These are phyloP conservation scores for Capsicum pubescens DNA, from an alignment of 257 asterid species.

Conservation along the genomic window DNA sequence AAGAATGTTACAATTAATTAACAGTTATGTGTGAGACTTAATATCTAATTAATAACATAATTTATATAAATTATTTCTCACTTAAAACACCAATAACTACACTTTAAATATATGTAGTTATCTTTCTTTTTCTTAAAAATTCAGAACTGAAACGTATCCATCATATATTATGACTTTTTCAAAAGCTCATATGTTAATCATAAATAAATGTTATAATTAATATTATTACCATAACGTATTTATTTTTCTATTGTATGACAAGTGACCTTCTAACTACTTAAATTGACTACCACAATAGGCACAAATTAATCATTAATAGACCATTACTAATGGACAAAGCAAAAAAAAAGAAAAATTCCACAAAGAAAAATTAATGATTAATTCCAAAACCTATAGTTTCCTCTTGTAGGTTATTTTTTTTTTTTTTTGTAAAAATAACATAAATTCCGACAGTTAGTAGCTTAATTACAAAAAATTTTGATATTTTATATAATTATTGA, in stretches of 20 bases:
- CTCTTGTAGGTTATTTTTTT: neutral
- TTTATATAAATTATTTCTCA: neutral
- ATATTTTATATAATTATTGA: too few relatives aligned
- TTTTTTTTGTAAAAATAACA: too few relatives aligned
- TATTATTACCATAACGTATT: neutral
- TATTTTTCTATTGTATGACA: constrained; percentile 21
- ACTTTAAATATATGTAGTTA: neutral
- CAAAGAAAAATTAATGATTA: neutral
- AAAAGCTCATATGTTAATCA: neutral
- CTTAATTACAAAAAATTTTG: too few relatives aligned
- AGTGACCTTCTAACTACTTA: constrained; percentile 38
- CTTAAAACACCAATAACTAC: neutral
- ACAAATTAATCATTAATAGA: constrained; percentile 22
- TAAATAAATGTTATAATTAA: neutral
- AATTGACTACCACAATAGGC: constrained; percentile 27
- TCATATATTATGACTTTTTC: constrained; percentile 6
- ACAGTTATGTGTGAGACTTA: neutral
- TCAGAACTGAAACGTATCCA: neutral
- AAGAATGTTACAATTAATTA: neutral
- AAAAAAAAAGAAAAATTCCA: neutral
- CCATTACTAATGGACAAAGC: neutral
- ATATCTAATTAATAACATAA: neutral
- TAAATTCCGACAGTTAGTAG: too few relatives aligned
- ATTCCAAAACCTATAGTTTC: constrained; percentile 13
- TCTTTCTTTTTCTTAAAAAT: neutral